Evolutionary conservation across 805 yeast genomes (phyloP), one percentile per base, ranked within the genome.

Genomic region (Zygosaccharomyces lentus): DNA sequence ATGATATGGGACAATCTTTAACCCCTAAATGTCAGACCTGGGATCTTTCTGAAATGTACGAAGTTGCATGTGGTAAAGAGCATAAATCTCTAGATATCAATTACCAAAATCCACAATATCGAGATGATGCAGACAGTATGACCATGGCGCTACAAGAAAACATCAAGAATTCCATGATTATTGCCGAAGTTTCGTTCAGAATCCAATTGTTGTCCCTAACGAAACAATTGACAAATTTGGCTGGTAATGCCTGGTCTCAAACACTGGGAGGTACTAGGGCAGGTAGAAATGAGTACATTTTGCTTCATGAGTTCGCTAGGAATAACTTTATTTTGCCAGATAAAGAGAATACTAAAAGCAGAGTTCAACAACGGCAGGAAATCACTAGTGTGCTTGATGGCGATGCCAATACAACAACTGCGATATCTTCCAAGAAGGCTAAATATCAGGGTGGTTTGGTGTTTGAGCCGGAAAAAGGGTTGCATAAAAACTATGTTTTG

Each of bases 221-320:
- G 0, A 87, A 87, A 56, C 96, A 90, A 60, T 73, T 93, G 58
- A 93, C 99, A 1, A 85, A 84, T 54, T 73, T 93, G 50, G 97
- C 98, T 1, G 99, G 99, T 57, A 93, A 93, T 64, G 91, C 96
- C 0, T 93, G 99, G 99, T 78, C 95, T 1, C 89, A 87, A 52
- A 93, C 99, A 0, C 72, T 93, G 41, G 82, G 88, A 42, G 99
- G 99, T 67, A 88, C 97, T 0, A 77, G 99, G 58, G 95, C 96
- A 8, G 97, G 96, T 57, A 78, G 99, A 69, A 91, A 91, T 67
- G 98, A 93, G 65, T 93, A 71, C 62, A 87, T 93, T 75, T 72
- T 93, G 65, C 69, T 93, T 45, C 99, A 93, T 65, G 98, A 93
- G 68, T 93, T 93, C 66, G 75, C 82, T 8, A 78, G 82, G 58